Evolutionary conservation across 257 asterid species (phyloP), one percentile per base, ranked within the genome.

Genomic region (Nicotiana knightiana): DNA sequence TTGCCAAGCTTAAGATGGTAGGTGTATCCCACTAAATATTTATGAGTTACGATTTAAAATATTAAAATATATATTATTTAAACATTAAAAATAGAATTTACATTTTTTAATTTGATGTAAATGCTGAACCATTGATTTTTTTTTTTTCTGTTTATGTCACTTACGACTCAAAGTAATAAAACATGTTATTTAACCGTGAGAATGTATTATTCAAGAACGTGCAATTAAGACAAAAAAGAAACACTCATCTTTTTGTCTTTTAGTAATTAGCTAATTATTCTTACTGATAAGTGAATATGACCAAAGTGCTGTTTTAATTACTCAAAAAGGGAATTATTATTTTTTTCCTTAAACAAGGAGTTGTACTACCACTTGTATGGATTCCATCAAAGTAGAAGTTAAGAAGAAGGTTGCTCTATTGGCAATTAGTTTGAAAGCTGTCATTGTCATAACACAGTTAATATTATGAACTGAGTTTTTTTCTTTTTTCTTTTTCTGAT

Each of bases 1-100:
- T 88, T 62, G 80, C 67, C 85, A 86, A 88, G 85, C 81, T 88
- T 80, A 88, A 88, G 82, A 88, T 84, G 91, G 91, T 86, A 87
- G 1, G 83, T 24, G 2, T 39, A 17, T n/a, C 6, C 3, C 11
- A 2, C 39, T 68, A 39, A 11, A 26, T 28, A 13, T 28, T 64
- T 64, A 28, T 18, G 7, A 37, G 9, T 37, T 37, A 37, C 1
- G 9, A 39, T 39, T 1, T 1, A 37, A 37, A 37, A 21, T 21
- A 21, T 21, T 21, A 21, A 21, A 21, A 21, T 21, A 21, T 21
- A 21, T 21, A 37, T 6, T 37, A 53, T 5, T 11, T 11, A 12
- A 53, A 4, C 1, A 46, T 21, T 8, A 8, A 12, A 6, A 37
- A 37, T 1, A 37, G 0, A 37, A 6, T 8, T 37, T 53, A 4